Evolutionary conservation across 345 rosid species (phyloP).

Genomic region (Lepidium africanum): DNA sequence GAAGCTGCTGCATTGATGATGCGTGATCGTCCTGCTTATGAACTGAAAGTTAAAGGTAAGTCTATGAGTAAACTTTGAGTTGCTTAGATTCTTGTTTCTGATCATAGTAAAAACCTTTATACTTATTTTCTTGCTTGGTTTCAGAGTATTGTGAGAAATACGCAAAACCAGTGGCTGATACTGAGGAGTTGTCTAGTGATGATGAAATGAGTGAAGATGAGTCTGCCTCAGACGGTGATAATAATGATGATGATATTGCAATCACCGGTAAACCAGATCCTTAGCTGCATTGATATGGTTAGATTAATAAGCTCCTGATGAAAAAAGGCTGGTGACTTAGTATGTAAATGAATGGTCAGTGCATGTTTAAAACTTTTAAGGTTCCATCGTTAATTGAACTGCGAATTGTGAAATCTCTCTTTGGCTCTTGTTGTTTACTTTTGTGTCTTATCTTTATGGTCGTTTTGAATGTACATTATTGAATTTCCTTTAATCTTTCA

Average conservation of each 20-base stretch:
- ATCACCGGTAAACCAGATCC: conserved; percentile 78
- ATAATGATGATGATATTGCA: conserved; percentile 27
- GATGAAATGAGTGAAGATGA: conserved; percentile 88
- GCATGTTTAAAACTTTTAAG: background rate
- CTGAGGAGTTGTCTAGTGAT: conserved; percentile 65
- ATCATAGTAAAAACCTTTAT: background rate
- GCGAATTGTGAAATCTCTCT: background rate
- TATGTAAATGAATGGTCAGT: background rate
- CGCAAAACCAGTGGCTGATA: conserved; percentile 62
- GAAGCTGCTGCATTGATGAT: conserved; percentile 95
- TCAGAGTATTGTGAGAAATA: conserved; percentile 81
- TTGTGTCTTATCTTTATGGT: background rate
- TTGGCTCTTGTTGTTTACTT: background rate
- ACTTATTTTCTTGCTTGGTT: background rate
- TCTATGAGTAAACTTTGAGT: background rate
- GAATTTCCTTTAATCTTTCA: background rate
- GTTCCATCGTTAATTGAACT: background rate
- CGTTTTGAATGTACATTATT: background rate
- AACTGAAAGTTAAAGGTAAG: conserved; percentile 77
- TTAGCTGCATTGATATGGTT: background rate
- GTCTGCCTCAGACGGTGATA: conserved; percentile 56
- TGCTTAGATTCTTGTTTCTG: background rate
- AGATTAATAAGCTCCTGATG: background rate
- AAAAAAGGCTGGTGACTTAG: background rate
- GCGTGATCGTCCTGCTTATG: conserved; percentile 78